Evolutionary conservation across 2,329 filamentous ascomycete genomes (phyloP), one percentile per base, ranked within the genome.

Genomic region (Chrysoporthe austroafricana): DNA sequence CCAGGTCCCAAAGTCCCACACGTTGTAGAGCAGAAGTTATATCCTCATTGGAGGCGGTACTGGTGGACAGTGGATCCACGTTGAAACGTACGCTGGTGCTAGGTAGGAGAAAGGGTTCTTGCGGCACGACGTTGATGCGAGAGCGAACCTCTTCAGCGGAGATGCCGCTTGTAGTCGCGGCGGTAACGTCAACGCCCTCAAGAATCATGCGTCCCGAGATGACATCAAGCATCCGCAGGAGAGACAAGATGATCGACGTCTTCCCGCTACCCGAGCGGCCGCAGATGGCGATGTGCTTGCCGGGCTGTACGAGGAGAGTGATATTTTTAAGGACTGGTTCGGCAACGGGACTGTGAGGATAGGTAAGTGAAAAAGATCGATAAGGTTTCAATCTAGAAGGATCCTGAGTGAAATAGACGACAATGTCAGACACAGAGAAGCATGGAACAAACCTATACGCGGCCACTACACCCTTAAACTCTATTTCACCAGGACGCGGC

Each of bases 161-260:
- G 18, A 91, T 81, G 0, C 84, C 80, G 73, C 89, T 85, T 14
- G 83, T 88, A 70, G 84, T 82, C 9, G 72, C n/a, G 1, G n/a
- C 60, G 34, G 59, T 44, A 13, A 70, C 48, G 26, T 71, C 69
- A n/a, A 71, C 43, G 43, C 48, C 67, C 54, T 72, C 70, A n/a
- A 72, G 43, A 1, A 63, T 58, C 42, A 71, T 70, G 7, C 46
- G 42, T 13, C 72, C 71, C 4, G 18, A 48, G 39, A 43, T 43
- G 1, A 56, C 62, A 2, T 71, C 64, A 32, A 71, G 57, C 67
- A 73, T 71, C n/a, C 65, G 59, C 2, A 72, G 63, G 0, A 73
- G 57, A 3, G 65, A 59, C 11, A 73, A 56, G 8, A 72, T 56
- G 3, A 70, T 46, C 13, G 70, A 71, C 18, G 67, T 70, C 62